phyloP scores from a whole-genome alignment of 1,284 basidiomycete genomes.

The Sporisorium iseilematis-ciliati region DNA sequence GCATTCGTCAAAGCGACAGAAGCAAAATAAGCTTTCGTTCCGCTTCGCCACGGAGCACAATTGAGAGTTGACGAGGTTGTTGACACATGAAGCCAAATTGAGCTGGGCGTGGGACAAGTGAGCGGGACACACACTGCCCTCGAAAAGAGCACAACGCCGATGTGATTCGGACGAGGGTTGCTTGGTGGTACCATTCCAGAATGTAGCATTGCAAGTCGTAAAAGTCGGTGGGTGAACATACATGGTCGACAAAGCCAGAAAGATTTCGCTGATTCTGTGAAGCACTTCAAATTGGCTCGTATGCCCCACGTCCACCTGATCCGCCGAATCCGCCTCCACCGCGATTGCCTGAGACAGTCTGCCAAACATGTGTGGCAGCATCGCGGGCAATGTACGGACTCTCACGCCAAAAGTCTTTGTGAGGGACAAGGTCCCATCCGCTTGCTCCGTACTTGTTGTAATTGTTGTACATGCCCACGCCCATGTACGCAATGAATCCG shows the following conservation, averaged over 20 bases:
- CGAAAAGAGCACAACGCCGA: not conserved
- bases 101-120: not conserved
- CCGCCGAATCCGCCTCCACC: constrained; percentile 41
- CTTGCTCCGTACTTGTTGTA: constrained; percentile 62
- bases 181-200: constrained; percentile 1
- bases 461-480: constrained; percentile 59
- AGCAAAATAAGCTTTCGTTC: constrained; percentile 2
- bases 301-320: constrained; percentile 42
- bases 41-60: not conserved
- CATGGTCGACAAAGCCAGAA: not conserved
- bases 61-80: constrained; percentile 1
- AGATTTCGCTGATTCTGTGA: not conserved
- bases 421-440: constrained; percentile 64
- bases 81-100: not conserved
- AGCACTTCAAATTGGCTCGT: constrained; percentile 39
- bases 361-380: constrained; percentile 47
- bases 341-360: constrained; percentile 35
- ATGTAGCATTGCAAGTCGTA: constrained; percentile 3
- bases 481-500: constrained; percentile 50
- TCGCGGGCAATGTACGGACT: constrained; percentile 55
- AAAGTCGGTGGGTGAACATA: not conserved
- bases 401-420: constrained; percentile 64
- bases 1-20: too few species aligned
- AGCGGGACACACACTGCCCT: not conserved
- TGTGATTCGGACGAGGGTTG: not conserved